Base-by-base conservation (phyloP, 495 filamentous ascomycete genomes). In the Penicillium herquei region DNA sequence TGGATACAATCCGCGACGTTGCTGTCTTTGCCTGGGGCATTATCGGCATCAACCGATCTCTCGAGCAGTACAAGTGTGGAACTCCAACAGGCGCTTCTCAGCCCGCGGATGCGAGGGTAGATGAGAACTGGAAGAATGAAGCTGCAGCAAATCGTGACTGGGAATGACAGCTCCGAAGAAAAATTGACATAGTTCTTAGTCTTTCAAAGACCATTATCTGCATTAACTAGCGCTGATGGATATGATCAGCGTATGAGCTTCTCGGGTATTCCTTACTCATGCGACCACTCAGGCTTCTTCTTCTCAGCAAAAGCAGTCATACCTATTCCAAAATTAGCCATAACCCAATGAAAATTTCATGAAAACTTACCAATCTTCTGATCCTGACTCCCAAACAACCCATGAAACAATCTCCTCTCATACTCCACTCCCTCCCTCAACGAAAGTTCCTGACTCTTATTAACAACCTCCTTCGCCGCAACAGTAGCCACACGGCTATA, bases 401-500 rank as follows among this genome's bases (percentile, higher is more conserved):
- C 79, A 69, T 98, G 94, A 78, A 98, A 98, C 54, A 97, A 76
- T 48, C 93, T 79, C 67, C 94, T 77, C 83, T 98, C 94, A 74
- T 82, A 97, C 76, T 98, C 95, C 1, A 98, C 86, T 0, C 94
- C 94, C 64, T 97, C 95, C 62, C 87, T 78, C 57, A 98, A 72
- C 11, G 84, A 75, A 57, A 93, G 67, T 61, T 98, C 93, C 78
- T 96, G 90, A 64, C 90, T 93, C 85, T 96, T 96, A 64, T 96
- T 96, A 26, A 98, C 92, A 14, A 92, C 95, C 81, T 98, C 94
- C 82, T 98, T 98, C 7, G 85, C 89, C n/a, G 90, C 94, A 78
- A 87, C 83, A 21, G 95, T 85, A 0, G 91, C 88, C 35, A 98
- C 84, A 61, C 75, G 81, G 32, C 86, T 88, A 67, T 90, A 88